Percentiles rank a stretch among this genome's conserved stretches.
Evolutionary conservation across 768 basidiomycete genomes (phyloP).

Genomic region (Lanmaoa pseudosensibilis): DNA sequence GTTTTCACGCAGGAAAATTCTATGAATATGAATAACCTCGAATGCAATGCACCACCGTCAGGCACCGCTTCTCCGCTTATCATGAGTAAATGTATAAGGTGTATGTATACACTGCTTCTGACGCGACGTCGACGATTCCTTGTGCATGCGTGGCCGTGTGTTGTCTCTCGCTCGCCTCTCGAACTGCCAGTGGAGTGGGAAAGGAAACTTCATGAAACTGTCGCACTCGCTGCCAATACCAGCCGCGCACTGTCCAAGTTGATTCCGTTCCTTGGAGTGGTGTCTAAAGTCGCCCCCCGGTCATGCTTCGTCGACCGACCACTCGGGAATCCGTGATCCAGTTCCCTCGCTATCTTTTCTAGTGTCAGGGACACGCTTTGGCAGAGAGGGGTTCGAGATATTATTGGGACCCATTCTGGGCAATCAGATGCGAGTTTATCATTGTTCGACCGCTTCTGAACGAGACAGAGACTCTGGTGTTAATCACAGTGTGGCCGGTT

Average conservation of each 20-base stretch:
- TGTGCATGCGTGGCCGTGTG: neutral
- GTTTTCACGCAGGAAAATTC: slow-evolving; percentile 15
- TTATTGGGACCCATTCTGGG: neutral
- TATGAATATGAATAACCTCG: neutral
- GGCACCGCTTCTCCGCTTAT: neutral
- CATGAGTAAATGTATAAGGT: neutral
- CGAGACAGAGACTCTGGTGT: neutral
- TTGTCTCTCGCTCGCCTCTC: neutral
- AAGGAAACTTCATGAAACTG: neutral
- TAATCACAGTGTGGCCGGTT: neutral
- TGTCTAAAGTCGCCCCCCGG: too few relatives aligned
- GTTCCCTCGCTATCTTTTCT: neutral
- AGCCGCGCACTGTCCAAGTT: neutral
- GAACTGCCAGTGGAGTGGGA: neutral
- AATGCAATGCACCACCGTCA: neutral
- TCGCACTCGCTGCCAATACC: neutral
- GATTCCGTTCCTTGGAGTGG: neutral
- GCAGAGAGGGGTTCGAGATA: neutral
- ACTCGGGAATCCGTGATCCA: neutral
- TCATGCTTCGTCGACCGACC: neutral
- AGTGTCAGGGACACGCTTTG: neutral
- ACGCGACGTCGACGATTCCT: neutral
- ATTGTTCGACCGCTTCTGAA: neutral
- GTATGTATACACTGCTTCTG: neutral
- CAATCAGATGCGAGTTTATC: neutral